phyloP scores from a whole-genome alignment of 352 stramenopile species.

The Peronospora belbahrii region DNA sequence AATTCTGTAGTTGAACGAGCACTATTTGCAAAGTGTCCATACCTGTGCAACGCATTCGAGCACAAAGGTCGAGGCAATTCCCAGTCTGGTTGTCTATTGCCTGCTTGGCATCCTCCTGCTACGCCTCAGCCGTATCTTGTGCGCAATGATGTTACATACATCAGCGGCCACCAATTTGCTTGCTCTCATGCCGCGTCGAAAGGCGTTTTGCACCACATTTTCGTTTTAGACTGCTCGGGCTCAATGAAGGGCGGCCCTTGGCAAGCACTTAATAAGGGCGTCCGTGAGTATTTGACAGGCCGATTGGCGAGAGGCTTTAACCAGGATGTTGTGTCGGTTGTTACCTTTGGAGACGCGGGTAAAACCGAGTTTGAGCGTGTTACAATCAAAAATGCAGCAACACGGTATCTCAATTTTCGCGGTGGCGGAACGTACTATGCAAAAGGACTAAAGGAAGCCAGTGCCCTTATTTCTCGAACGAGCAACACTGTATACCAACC shows the following conservation, averaged over 20 bases:
- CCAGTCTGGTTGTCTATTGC: conserved; percentile 21
- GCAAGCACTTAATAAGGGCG: conserved; percentile 10
- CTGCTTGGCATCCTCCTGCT: conserved; percentile 25
- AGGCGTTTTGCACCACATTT: conserved; percentile 31
- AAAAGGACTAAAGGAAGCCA: no score
- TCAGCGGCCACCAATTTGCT: conserved; percentile 29
- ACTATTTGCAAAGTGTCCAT: conserved; percentile 30
- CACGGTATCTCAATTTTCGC: conserved; percentile 11
- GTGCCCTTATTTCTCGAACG: no score
- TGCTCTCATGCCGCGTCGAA: conserved; percentile 24
- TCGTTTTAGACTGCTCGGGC: conserved; percentile 41
- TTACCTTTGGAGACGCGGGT: conserved; percentile 30
- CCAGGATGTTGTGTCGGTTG: conserved; percentile 32
- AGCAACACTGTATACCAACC: no score
- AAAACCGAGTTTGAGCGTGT: conserved; percentile 23
- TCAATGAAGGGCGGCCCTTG: conserved; percentile 38
- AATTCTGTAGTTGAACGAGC: conserved; percentile 17
- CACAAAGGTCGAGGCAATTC: conserved; percentile 19
- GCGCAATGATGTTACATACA: conserved; percentile 6
- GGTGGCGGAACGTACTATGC: no score
- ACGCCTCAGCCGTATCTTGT: no score
- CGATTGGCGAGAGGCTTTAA: conserved; percentile 4
- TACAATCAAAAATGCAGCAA: conserved; percentile 1
- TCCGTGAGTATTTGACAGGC: conserved; percentile 22
- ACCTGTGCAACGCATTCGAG: conserved; percentile 26